Evolutionary conservation across 2,329 filamentous ascomycete genomes (phyloP).

Genomic region (Elsinoe arachidis): DNA sequence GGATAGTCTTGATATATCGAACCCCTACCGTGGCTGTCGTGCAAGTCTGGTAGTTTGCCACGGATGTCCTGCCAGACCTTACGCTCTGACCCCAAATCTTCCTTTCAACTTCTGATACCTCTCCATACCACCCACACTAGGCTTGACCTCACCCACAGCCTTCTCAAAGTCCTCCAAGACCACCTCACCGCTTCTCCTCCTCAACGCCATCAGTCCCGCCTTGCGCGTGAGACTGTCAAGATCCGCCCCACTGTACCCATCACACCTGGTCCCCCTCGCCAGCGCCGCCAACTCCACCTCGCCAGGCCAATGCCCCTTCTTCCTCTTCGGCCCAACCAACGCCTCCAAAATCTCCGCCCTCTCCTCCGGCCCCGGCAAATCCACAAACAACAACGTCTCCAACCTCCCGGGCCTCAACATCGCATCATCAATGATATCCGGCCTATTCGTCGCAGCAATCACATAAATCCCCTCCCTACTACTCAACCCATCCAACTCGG

Average conservation of each 20-base stretch:
- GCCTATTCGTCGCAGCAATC: conserved; percentile 88
- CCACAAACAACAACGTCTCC: conserved; percentile 81
- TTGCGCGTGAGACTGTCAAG: conserved; percentile 50
- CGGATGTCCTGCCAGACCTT: neutral
- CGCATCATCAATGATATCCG: conserved; percentile 92
- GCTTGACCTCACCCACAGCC: conserved; percentile 35
- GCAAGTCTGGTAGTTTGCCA: neutral
- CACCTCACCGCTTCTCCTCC: conserved; percentile 37
- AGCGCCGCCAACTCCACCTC: conserved; percentile 42
- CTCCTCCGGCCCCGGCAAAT: conserved; percentile 69
- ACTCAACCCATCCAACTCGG: conserved; percentile 81
- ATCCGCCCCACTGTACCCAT: conserved; percentile 67
- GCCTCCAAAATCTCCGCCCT: conserved; percentile 78
- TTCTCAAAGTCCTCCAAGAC: conserved; percentile 39
- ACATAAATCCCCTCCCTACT: conserved; percentile 82
- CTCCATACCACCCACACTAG: conserved; percentile 49
- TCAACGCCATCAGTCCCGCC: conserved; percentile 50
- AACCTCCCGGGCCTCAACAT: conserved; percentile 88
- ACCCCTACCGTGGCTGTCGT: neutral
- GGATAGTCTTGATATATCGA: too few species aligned
- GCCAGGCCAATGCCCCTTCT: conserved; percentile 13
- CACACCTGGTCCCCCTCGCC: conserved; percentile 58
- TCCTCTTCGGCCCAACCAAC: conserved; percentile 47
- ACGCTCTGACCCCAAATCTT: conserved; percentile 19
- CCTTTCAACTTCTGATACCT: conserved; percentile 49